These are phyloP conservation scores for Rhizoclosmatium globosum DNA, from an alignment of 192 early-diverging fungal genomes.

Conservation along the genomic window DNA sequence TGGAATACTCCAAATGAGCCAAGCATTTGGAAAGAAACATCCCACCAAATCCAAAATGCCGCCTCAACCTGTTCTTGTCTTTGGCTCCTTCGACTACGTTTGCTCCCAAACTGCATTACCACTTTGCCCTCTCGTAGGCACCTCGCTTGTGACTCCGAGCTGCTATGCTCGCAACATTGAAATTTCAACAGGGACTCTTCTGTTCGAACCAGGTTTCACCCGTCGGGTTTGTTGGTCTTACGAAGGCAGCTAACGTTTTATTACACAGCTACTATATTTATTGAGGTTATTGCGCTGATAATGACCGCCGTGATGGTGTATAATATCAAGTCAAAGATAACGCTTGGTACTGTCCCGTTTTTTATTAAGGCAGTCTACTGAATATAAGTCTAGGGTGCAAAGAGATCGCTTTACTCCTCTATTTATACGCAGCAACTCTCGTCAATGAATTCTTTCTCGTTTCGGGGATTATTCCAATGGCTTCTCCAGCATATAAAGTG, in stretches of 20 bases:
- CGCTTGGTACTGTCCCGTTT: neutral
- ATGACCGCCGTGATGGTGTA: conserved; percentile 98
- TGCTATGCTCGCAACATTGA: conserved; percentile 95
- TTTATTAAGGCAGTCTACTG: too few species aligned
- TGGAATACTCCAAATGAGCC: neutral
- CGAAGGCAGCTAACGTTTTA: neutral
- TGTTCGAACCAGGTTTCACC: conserved; percentile 79
- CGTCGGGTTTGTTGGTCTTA: neutral
- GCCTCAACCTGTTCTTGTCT: conserved; percentile 41
- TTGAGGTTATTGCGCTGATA: conserved; percentile 85
- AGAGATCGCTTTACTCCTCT: conserved; percentile 95
- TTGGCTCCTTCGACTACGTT: conserved; percentile 86
- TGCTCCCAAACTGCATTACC: conserved; percentile 82
- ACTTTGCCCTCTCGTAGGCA: conserved; percentile 87
- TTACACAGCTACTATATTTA: conserved; percentile 80
- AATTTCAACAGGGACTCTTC: conserved; percentile 67
- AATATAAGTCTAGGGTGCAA: conserved; percentile 71
- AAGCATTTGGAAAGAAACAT: conserved; percentile 1
- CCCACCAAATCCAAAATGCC: neutral
- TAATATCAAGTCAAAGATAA: conserved; percentile 75
- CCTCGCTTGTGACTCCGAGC: conserved; percentile 77
- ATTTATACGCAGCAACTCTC: conserved; percentile 81
- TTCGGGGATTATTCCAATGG: conserved; percentile 87
- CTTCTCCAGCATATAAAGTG: conserved; percentile 75
- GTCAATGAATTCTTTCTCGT: conserved; percentile 87